These are phyloP conservation scores for Fulvia fulva DNA, from an alignment of 2,329 filamentous ascomycete genomes.

Conservation along the genomic window DNA sequence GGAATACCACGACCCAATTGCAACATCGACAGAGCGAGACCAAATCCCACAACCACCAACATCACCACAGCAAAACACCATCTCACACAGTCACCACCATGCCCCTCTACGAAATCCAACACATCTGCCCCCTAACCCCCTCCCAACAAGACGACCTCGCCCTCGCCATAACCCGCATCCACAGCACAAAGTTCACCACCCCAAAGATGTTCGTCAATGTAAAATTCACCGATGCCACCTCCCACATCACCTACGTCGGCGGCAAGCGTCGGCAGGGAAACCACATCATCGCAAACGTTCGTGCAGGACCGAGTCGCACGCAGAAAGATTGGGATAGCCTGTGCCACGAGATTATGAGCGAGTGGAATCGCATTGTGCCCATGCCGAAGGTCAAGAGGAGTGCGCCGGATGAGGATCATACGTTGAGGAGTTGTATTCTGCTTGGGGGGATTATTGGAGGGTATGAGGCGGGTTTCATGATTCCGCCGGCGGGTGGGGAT, in stretches of 20 bases:
- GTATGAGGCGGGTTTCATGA: constrained; percentile 31
- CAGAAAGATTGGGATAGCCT: constrained; percentile 32
- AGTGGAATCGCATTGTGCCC: constrained; percentile 32
- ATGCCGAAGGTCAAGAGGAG: constrained; percentile 10
- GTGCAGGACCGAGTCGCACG: constrained; percentile 32
- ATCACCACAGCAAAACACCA: not conserved
- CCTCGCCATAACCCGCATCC: constrained; percentile 39
- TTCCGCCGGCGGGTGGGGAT: constrained; percentile 11
- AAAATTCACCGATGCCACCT: constrained; percentile 32
- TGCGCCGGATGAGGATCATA: constrained; percentile 12
- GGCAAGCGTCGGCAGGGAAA: constrained; percentile 34
- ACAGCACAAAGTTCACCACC: constrained; percentile 41
- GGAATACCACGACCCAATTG: no score
- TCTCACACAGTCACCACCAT: constrained; percentile 26
- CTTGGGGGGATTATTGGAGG: constrained; percentile 31
- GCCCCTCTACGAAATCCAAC: constrained; percentile 45
- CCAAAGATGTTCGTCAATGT: constrained; percentile 46
- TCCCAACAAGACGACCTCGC: constrained; percentile 40
- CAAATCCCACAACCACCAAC: not conserved
- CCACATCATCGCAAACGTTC: constrained; percentile 35
- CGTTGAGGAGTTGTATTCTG: constrained; percentile 25
- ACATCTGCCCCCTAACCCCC: constrained; percentile 32
- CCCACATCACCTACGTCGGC: constrained; percentile 32
- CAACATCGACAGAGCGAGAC: not conserved
- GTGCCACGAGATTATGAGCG: constrained; percentile 20